These are phyloP conservation scores for Eucalyptus decipiens DNA, from an alignment of 345 rosid genomes.

Conservation along the genomic window DNA sequence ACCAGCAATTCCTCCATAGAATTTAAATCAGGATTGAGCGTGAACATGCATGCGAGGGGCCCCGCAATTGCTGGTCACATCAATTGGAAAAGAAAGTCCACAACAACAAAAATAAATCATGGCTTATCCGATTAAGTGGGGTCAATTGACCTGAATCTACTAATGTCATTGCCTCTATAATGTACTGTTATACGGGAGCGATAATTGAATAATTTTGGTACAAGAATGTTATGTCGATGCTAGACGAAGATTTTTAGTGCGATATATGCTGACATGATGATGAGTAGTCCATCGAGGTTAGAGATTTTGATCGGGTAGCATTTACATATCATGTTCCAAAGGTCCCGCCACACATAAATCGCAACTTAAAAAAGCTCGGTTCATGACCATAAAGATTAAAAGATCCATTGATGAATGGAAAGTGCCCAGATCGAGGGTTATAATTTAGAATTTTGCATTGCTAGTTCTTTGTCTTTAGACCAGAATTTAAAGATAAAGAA, in stretches of 20 bases:
- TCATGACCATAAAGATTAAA: neutral
- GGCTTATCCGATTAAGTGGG: neutral
- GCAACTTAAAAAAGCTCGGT: neutral
- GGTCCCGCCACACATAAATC: neutral
- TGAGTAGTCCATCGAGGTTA: neutral
- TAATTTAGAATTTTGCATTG: neutral
- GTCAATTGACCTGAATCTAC: neutral
- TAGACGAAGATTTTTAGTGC: neutral
- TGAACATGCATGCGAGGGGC: neutral
- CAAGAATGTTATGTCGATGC: neutral
- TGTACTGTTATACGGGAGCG: neutral
- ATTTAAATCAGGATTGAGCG: neutral
- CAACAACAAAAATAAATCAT: neutral
- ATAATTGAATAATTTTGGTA: neutral
- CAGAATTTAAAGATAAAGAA: neutral
- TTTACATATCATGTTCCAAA: neutral
- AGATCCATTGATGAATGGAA: neutral
- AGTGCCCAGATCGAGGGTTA: neutral
- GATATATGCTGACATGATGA: neutral
- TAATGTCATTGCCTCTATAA: neutral
- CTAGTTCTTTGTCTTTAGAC: neutral
- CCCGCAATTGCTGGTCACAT: neutral
- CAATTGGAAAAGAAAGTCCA: neutral
- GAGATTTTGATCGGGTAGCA: neutral
- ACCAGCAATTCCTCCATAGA: neutral